A percentile compares a stretch with the other conserved stretches of the same genome.
Evolutionary conservation across 805 yeast genomes (phyloP).

Genomic region (Candida endomychidarum): DNA sequence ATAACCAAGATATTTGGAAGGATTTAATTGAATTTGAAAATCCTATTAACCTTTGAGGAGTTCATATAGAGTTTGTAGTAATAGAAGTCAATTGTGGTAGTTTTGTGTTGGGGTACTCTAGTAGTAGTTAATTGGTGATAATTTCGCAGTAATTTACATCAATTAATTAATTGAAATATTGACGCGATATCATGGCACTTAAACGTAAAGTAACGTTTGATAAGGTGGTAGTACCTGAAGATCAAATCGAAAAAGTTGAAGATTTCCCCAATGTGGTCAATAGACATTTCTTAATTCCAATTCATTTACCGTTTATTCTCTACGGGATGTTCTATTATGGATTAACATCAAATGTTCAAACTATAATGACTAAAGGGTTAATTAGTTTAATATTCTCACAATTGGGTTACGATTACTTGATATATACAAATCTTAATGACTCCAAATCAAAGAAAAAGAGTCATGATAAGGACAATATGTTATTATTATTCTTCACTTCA

Average conservation of each 20-base stretch:
- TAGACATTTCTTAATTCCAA: slow-evolving; percentile 23
- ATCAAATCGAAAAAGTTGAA: slow-evolving; percentile 1
- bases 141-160: not conserved
- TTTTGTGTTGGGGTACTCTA: too few relatives aligned
- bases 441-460: slow-evolving; percentile 6
- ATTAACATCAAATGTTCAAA: slow-evolving; percentile 23
- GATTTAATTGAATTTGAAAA: slow-evolving; percentile 62
- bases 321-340: slow-evolving; percentile 32
- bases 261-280: slow-evolving; percentile 11
- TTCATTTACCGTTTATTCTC: slow-evolving; percentile 28
- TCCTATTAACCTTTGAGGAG: slow-evolving; percentile 17
- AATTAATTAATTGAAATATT: too few relatives aligned
- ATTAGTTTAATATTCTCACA: slow-evolving; percentile 24
- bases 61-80: too few relatives aligned
- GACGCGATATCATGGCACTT: slow-evolving; percentile 8
- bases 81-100: too few relatives aligned
- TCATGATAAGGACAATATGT: slow-evolving; percentile 17
- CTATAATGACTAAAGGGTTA: slow-evolving; percentile 27
- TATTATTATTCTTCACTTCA: slow-evolving; percentile 27
- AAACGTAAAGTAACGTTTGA: slow-evolving; percentile 17
- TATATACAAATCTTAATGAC: slow-evolving; percentile 12
- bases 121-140: slow-evolving; percentile 3
- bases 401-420: slow-evolving; percentile 23
- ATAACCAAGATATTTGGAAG: slow-evolving; percentile 62
- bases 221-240: slow-evolving; percentile 10